Evolutionary conservation across 2,329 filamentous ascomycete genomes (phyloP).

Genomic region (Colletotrichum sp.): DNA sequence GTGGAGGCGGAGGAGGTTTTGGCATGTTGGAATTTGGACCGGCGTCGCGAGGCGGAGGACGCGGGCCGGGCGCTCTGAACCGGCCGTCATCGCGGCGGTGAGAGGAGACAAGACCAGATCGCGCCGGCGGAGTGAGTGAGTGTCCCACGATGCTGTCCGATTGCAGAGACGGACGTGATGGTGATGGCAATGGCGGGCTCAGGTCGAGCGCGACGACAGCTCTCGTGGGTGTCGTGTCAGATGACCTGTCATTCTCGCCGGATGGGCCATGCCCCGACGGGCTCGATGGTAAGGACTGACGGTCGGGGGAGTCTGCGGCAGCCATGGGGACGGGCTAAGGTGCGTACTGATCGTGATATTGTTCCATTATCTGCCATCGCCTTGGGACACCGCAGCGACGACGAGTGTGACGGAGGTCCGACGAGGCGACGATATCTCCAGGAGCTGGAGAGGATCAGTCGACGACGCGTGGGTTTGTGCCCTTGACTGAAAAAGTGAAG

Average conservation of each 20-base stretch:
- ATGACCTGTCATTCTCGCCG: neutral
- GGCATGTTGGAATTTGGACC: neutral
- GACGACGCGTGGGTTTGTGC: neutral
- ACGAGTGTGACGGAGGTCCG: neutral
- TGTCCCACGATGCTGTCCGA: neutral
- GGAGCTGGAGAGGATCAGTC: neutral
- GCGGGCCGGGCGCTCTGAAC: neutral
- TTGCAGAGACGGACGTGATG: neutral
- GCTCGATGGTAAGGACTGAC: neutral
- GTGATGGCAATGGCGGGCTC: neutral
- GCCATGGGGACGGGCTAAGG: conserved; percentile 11
- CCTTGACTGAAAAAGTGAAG: neutral
- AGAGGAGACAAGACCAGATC: neutral
- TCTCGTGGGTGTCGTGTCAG: neutral
- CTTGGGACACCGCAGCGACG: neutral
- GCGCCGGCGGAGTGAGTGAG: neutral
- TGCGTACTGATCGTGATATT: conserved; percentile 7
- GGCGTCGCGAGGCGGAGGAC: neutral
- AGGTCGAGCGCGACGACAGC: neutral
- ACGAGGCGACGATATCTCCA: neutral
- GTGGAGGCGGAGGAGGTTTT: neutral
- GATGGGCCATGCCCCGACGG: neutral
- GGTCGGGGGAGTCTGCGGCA: neutral
- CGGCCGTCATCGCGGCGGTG: neutral
- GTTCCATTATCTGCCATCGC: conserved; percentile 9